These are phyloP conservation scores for Candida adriatica DNA, from an alignment of 805 yeast species.

Conservation along the genomic window DNA sequence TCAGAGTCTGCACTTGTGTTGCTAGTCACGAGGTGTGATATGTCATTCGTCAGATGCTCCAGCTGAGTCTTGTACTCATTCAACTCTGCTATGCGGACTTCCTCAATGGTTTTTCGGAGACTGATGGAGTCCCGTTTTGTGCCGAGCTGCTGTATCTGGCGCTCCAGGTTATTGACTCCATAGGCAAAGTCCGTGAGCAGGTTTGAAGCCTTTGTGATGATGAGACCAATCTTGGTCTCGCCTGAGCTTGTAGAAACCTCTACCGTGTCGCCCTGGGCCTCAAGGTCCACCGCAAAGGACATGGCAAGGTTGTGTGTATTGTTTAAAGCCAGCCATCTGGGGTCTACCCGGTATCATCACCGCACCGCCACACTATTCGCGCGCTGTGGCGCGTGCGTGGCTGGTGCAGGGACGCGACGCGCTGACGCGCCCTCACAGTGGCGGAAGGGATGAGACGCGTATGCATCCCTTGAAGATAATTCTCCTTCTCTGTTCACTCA, in stretches of 20 bases:
- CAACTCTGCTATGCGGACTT: slow-evolving; percentile 13
- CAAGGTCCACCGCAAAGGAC: slow-evolving; percentile 26
- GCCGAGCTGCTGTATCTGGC: slow-evolving; percentile 44
- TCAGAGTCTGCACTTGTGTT: slow-evolving; percentile 10
- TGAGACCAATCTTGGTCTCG: slow-evolving; percentile 15
- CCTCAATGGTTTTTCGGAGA: slow-evolving; percentile 28
- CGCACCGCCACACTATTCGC: slow-evolving; percentile 1
- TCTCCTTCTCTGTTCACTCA: not conserved
- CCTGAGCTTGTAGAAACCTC: slow-evolving; percentile 1
- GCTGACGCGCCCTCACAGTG: too few relatives aligned
- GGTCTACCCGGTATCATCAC: not conserved
- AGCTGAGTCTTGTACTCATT: slow-evolving; percentile 26
- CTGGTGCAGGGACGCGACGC: too few relatives aligned
- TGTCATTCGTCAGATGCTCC: slow-evolving; percentile 26
- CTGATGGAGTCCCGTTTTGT: slow-evolving; percentile 34
- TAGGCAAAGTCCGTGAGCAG: slow-evolving; percentile 36
- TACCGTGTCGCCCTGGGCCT: slow-evolving; percentile 18
- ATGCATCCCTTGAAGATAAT: not conserved
- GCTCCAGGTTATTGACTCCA: slow-evolving; percentile 43
- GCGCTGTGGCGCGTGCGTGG: slow-evolving; percentile 1
- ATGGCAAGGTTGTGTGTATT: too few relatives aligned
- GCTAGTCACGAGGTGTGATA: slow-evolving; percentile 17
- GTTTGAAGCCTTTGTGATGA: slow-evolving; percentile 22
- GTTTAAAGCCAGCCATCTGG: not conserved
- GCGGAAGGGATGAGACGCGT: not conserved